phyloP scores from a whole-genome alignment of 164 flowering plant genomes.

The Buxus sempervirens region DNA sequence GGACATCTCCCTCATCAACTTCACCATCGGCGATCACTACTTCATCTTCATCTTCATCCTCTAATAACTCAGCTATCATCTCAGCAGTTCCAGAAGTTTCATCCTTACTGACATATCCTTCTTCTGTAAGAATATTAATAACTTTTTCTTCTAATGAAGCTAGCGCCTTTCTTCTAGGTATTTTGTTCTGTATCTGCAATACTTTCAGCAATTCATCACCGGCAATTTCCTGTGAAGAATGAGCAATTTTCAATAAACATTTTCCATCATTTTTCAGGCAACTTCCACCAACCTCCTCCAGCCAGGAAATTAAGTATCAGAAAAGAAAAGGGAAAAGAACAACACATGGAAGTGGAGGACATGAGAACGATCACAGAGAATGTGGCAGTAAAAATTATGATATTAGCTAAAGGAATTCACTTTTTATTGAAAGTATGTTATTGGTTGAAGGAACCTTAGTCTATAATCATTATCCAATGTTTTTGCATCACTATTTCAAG shows the following conservation, averaged over 20 bases:
- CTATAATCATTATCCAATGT: no score
- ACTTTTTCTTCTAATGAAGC: constrained; percentile 73
- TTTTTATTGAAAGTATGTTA: no score
- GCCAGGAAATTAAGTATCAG: neutral
- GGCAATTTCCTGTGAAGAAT: constrained; percentile 69
- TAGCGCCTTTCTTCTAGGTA: constrained; percentile 89
- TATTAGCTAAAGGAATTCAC: no score
- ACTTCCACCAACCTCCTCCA: no score
- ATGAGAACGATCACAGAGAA: no score
- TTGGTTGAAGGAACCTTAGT: no score
- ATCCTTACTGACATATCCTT: constrained; percentile 63
- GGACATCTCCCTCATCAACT: constrained; percentile 98
- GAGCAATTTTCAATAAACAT: neutral
- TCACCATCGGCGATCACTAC: constrained; percentile 91
- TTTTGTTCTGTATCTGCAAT: constrained; percentile 67
- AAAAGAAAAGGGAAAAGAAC: neutral
- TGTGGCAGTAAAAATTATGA: no score
- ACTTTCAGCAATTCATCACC: constrained; percentile 67
- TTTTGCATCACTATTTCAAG: no score
- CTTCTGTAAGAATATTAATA: constrained; percentile 67
- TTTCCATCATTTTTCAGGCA: neutral
- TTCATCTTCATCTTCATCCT: constrained; percentile 96
- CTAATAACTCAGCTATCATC: constrained; percentile 45
- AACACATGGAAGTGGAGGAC: neutral
- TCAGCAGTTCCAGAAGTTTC: constrained; percentile 42